phyloP scores from a whole-genome alignment of 129 eudicot genomes.

The Pseudognaphalium luteoalbum region DNA sequence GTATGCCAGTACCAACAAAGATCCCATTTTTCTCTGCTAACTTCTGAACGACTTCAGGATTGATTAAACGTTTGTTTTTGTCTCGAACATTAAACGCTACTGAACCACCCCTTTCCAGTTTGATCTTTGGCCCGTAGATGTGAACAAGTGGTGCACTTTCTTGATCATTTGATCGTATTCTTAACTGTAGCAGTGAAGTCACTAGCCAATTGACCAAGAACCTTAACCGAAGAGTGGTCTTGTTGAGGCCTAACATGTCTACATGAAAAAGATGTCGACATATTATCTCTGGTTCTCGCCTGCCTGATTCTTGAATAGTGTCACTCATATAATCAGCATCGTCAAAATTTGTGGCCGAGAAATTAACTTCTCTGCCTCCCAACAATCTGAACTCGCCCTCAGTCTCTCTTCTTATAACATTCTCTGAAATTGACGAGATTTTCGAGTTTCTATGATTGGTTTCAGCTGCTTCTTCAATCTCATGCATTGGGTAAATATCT shows the following conservation, averaged over 20 bases:
- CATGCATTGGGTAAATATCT: slow-evolving; percentile 19
- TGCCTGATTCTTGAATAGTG: slow-evolving; percentile 49
- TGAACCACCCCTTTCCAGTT: slow-evolving; percentile 89
- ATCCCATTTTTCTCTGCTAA: slow-evolving; percentile 76
- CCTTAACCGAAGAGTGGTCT: slow-evolving; percentile 77
- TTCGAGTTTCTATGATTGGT: slow-evolving; percentile 27
- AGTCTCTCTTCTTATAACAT: slow-evolving; percentile 89
- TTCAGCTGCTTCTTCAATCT: slow-evolving; percentile 59
- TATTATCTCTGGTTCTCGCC: slow-evolving; percentile 78
- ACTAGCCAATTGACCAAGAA: slow-evolving; percentile 91
- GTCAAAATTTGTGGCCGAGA: slow-evolving; percentile 40
- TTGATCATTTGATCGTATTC: slow-evolving; percentile 49
- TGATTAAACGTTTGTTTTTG: slow-evolving; percentile 53
- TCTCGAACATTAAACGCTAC: slow-evolving; percentile 81
- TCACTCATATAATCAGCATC: slow-evolving; percentile 61
- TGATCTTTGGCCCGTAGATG: slow-evolving; percentile 85
- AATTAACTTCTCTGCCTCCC: slow-evolving; percentile 72
- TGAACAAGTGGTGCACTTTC: slow-evolving; percentile 57
- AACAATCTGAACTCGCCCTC: slow-evolving; percentile 90
- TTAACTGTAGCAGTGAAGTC: slow-evolving; percentile 74
- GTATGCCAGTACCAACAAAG: slow-evolving; percentile 73
- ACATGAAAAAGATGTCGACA: slow-evolving; percentile 91
- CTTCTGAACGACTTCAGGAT: slow-evolving; percentile 74
- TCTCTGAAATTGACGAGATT: slow-evolving; percentile 44
- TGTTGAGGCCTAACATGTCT: slow-evolving; percentile 82